Evolutionary conservation across 495 filamentous ascomycete genomes (phyloP).

Genomic region (Lineolata rhizophorae): DNA sequence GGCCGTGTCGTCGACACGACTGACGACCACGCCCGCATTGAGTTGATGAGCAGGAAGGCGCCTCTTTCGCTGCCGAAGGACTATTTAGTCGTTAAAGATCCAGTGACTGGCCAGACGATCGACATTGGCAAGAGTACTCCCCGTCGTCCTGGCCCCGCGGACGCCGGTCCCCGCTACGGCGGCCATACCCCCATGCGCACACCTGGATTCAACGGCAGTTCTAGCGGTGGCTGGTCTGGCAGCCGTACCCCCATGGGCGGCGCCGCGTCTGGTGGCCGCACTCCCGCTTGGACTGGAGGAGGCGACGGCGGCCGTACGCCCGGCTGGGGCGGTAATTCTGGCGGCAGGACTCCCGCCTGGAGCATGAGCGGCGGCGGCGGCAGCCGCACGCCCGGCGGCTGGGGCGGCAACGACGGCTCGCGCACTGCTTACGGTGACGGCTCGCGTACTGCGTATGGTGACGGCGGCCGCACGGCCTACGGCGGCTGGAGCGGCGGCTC

Average conservation of each 20-base stretch:
- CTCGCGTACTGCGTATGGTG: conserved; percentile 19
- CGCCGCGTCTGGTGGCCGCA: conserved; percentile 40
- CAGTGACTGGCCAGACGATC: conserved; percentile 49
- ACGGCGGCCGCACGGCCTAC: conserved; percentile 56
- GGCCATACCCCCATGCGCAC: no score
- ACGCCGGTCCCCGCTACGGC: conserved; percentile 15
- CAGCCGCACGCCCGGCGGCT: conserved; percentile 6
- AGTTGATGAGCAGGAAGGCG: conserved; percentile 83
- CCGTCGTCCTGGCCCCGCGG: conserved; percentile 33
- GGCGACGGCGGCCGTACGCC: conserved; percentile 37
- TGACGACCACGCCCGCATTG: conserved; percentile 63
- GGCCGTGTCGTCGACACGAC: conserved; percentile 90
- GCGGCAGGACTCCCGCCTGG: conserved; percentile 22
- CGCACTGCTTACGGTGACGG: conserved; percentile 17
- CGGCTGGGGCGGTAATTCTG: conserved; percentile 27
- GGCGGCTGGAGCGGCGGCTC: conserved; percentile 22
- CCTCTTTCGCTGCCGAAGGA: conserved; percentile 61
- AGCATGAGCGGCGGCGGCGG: conserved; percentile 2
- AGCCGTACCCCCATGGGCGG: conserved; percentile 31
- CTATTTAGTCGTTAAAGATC: conserved; percentile 58
- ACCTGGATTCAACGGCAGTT: no score
- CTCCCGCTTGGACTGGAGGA: conserved; percentile 22
- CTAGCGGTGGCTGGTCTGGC: no score
- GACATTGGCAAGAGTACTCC: no score
- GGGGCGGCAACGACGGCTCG: conserved; percentile 4